Percentiles rank a stretch among this genome's conserved stretches.
Conservation (phyloP, 768 basidiomycete genomes). For the Trametes elegans region DNA sequence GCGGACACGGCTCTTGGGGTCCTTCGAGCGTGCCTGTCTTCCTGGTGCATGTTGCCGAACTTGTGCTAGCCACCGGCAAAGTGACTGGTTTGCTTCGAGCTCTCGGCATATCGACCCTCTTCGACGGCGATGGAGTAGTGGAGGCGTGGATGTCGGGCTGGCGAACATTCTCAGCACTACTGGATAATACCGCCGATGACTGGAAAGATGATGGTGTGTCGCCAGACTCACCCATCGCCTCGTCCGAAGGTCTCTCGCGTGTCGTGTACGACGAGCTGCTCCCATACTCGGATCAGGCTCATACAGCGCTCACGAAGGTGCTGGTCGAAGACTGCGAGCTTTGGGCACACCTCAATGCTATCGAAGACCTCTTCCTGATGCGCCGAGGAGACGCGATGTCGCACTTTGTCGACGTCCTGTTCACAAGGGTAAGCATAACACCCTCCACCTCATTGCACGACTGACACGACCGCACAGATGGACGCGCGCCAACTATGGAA, state of each 20-base stretch:
- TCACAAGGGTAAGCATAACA: conserved; percentile 58
- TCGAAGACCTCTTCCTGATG: conserved; percentile 76
- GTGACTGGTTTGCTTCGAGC: conserved; percentile 71
- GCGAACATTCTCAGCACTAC: conserved; percentile 17
- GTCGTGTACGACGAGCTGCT: conserved; percentile 62
- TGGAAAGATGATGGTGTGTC: not conserved
- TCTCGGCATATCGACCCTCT: conserved; percentile 36
- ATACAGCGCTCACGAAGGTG: conserved; percentile 51
- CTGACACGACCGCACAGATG: conserved; percentile 47
- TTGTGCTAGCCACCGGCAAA: conserved; percentile 69
- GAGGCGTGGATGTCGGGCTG: conserved; percentile 22
- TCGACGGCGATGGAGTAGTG: conserved; percentile 1
- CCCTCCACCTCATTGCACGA: not conserved
- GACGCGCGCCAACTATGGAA: conserved; percentile 68
- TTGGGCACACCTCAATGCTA: conserved; percentile 56
- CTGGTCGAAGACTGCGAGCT: conserved; percentile 66
- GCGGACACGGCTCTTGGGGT: conserved; percentile 4
- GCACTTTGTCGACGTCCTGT: conserved; percentile 70
- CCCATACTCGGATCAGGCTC: conserved; percentile 53
- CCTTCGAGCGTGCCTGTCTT: conserved; percentile 47
- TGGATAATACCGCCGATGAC: not conserved
- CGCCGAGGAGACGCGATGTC: conserved; percentile 73
- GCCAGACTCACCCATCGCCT: conserved; percentile 24
- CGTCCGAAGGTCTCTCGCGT: conserved; percentile 59
- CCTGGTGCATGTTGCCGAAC: conserved; percentile 55